Percentiles rank a stretch among this genome's conserved stretches.
Evolutionary conservation across 2,329 filamentous ascomycete genomes (phyloP).

Genomic region (Sclerotinia glacialis): DNA sequence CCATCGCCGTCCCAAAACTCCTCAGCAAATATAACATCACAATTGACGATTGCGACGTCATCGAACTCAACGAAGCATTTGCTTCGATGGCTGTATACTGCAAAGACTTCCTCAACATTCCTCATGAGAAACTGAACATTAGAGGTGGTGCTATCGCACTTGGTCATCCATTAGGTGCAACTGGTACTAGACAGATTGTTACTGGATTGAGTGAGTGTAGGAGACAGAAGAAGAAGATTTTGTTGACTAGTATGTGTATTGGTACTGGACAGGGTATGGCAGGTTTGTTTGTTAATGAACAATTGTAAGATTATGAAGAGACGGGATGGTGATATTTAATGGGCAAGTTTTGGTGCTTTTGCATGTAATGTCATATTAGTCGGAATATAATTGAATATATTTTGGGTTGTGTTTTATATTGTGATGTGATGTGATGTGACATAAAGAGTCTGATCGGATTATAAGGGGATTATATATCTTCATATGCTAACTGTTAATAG

Average conservation of each 20-base stretch:
- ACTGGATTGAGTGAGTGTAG: slow-evolving; percentile 84
- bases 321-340: not conserved
- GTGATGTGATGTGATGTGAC: not conserved
- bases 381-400: not conserved
- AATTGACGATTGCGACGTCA: slow-evolving; percentile 79
- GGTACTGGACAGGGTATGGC: slow-evolving; percentile 69
- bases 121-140: slow-evolving; percentile 75
- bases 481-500: too few relatives aligned
- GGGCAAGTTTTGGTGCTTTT: not conserved
- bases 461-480: too few relatives aligned
- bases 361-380: not conserved
- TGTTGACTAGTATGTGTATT: slow-evolving; percentile 89
- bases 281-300: slow-evolving; percentile 62
- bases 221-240: slow-evolving; percentile 82
- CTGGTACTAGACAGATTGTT: slow-evolving; percentile 77
- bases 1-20: slow-evolving; percentile 75
- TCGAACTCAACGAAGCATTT: slow-evolving; percentile 97
- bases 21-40: slow-evolving; percentile 74
- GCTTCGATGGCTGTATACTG: slow-evolving; percentile 98
- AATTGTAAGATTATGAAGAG: slow-evolving; percentile 33
- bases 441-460: not conserved
- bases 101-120: slow-evolving; percentile 66
- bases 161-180: slow-evolving; percentile 78
- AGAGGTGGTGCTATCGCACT: slow-evolving; percentile 80
- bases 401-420: not conserved